Evolutionary conservation across 192 early-diverging fungal genomes (phyloP), one percentile per base, ranked within the genome.

Genomic region (Helicostylum pulchrum): DNA sequence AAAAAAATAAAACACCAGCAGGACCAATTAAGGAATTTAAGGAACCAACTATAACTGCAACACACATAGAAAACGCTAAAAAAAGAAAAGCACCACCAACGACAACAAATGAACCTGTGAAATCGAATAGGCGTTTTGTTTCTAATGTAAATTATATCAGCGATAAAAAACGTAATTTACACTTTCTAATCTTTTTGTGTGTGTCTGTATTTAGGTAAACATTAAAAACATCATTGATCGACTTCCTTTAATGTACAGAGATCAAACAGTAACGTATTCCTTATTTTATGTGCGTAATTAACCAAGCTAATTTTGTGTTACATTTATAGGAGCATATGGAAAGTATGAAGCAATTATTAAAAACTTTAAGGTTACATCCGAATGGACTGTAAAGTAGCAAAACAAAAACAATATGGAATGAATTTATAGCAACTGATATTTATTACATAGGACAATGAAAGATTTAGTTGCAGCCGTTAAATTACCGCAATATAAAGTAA

Each of bases 241-340:
- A n/a, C 21, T 74, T 32, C 72, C 72, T n/a, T 15, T 74, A 0
- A 57, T 64, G 31, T 68, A 59, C 19, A 62, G 72, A 17, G 72
- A 74, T 45, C 47, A 65, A 44, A 48, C 45, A 58, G 71, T 73
- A 61, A 48, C 1, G 36, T 39, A 39, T 26, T 26, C 26, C 0
- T 26, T 26, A 2, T 26, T 26, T 26, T 26, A 31, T 12, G 6
- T n/a, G 12, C 3, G 15, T 14, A 32, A 19, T 15, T 2, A 15
- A 6, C 15, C 2, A 50, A 7, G 5, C 10, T 44, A 19, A 19
- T 53, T 15, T 3, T 36, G 21, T 23, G 11, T 32, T 53, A 19
- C 36, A 17, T 4, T 15, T 34, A 68, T 43, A 70, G 67, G 62
- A 71, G 45, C 63, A 49, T 14, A 47, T 43, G 2, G 49, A 62